Conservation (phyloP, 2,329 filamentous ascomycete species). For the Xylaria hypoxylon region DNA sequence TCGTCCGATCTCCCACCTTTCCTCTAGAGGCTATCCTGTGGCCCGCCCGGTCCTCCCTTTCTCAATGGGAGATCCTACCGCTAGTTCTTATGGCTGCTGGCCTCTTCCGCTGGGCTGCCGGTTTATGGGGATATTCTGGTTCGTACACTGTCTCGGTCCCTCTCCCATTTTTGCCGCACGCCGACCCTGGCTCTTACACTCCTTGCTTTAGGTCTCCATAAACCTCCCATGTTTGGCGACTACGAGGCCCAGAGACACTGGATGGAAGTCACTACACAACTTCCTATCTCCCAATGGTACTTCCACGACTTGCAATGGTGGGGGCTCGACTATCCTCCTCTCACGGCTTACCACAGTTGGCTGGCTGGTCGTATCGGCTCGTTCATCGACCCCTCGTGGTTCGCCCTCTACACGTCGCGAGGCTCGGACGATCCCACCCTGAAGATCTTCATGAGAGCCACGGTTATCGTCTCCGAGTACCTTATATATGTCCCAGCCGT, state of each 20-base stretch:
- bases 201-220: conserved; percentile 71
- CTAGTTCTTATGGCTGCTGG: conserved; percentile 90
- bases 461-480: conserved; percentile 91
- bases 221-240: conserved; percentile 93
- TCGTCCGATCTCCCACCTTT: conserved; percentile 76
- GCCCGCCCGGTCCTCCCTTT: conserved; percentile 84
- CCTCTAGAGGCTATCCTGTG: conserved; percentile 94
- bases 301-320: conserved; percentile 97
- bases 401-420: conserved; percentile 83
- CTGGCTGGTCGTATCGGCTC: conserved; percentile 87
- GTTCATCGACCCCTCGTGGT: conserved; percentile 85
- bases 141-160: conserved; percentile 37
- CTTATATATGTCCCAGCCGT: conserved; percentile 87
- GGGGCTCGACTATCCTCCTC: conserved; percentile 96
- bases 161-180: conserved; percentile 13
- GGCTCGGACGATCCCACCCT: conserved; percentile 81
- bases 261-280: conserved; percentile 94
- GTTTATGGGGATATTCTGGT: conserved; percentile 97
- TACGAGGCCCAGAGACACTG: conserved; percentile 98
- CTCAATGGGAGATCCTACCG: conserved; percentile 92
- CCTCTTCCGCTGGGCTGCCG: conserved; percentile 91
- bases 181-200: conserved; percentile 17
- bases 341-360: conserved; percentile 99
- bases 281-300: conserved; percentile 96
- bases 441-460: conserved; percentile 96